A percentile compares a stretch with the other conserved stretches of the same genome.
phyloP scores from a whole-genome alignment of 352 stramenopile genomes.

The Globisporangium ultimum region DNA sequence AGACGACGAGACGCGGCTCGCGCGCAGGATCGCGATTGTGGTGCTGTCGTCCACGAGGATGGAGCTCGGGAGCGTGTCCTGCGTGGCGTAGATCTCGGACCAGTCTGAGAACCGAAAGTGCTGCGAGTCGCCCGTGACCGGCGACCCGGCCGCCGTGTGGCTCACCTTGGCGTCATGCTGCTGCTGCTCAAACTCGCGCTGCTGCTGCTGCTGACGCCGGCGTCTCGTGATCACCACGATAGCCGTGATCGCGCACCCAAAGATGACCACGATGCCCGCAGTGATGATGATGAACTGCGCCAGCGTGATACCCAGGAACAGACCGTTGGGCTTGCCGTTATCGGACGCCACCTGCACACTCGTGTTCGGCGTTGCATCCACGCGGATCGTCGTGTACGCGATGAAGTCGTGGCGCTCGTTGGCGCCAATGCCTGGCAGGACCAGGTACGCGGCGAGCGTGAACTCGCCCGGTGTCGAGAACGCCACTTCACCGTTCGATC shows the following conservation, averaged over 20 bases:
- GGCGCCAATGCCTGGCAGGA: conserved; percentile 15
- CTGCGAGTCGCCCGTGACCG: conserved; percentile 19
- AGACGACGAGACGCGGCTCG: conserved; percentile 34
- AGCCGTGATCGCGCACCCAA: conserved; percentile 15
- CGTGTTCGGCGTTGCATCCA: not conserved
- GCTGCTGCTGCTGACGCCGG: conserved; percentile 6
- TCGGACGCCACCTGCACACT: conserved; percentile 3
- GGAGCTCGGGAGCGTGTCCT: conserved; percentile 31
- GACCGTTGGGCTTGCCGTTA: not conserved
- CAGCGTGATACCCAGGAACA: conserved; percentile 15
- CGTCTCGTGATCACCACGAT: conserved; percentile 17
- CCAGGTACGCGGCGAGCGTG: conserved; percentile 30
- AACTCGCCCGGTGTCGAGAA: conserved; percentile 24
- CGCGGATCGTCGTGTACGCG: conserved; percentile 16
- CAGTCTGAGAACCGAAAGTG: conserved; percentile 38
- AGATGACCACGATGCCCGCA: conserved; percentile 18
- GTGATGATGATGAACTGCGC: conserved; percentile 24
- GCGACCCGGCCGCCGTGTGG: conserved; percentile 10
- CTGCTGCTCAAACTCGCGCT: not conserved
- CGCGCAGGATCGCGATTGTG: conserved; percentile 45
- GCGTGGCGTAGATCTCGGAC: conserved; percentile 39
- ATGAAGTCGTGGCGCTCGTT: conserved; percentile 32
- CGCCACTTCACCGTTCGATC: conserved; percentile 20
- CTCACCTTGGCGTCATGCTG: conserved; percentile 9
- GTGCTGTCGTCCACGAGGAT: conserved; percentile 36